A percentile compares a stretch with the other conserved stretches of the same genome.
Conservation (phyloP, 2,329 filamentous ascomycete species). For the Hirsutella rhossiliensis region DNA sequence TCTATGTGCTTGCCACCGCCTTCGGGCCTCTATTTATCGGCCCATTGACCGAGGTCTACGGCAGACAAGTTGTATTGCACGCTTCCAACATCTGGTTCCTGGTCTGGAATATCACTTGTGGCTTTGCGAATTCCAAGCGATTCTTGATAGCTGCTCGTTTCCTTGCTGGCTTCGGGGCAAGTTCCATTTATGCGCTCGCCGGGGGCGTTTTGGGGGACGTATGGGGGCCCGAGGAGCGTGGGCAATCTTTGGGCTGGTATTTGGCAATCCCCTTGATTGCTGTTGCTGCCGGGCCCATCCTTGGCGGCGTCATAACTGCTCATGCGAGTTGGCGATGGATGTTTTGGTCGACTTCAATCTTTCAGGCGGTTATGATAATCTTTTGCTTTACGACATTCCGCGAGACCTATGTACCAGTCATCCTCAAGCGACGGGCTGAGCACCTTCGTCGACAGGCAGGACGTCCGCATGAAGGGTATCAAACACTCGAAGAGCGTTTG, state of each 20-base stretch:
- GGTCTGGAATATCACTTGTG: constrained; percentile 33
- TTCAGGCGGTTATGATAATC: constrained; percentile 23
- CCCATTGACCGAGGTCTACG: constrained; percentile 36
- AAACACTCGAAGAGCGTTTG: constrained; percentile 24
- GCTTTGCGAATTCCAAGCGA: constrained; percentile 25
- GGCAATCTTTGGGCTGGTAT: constrained; percentile 24
- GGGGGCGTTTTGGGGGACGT: constrained; percentile 34
- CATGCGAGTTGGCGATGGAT: constrained; percentile 30
- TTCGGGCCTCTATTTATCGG: constrained; percentile 31
- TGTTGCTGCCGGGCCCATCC: constrained; percentile 23
- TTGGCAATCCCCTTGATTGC: constrained; percentile 27
- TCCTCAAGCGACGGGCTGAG: constrained; percentile 20
- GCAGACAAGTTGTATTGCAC: constrained; percentile 28
- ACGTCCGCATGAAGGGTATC: constrained; percentile 10
- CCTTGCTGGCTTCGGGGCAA: constrained; percentile 34
- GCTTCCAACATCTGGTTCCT: constrained; percentile 36
- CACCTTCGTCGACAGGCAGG: constrained; percentile 19
- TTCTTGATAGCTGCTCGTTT: constrained; percentile 32
- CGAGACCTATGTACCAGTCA: constrained; percentile 25
- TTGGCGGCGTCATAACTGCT: constrained; percentile 26
- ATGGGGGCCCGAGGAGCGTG: constrained; percentile 32
- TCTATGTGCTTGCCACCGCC: constrained; percentile 29
- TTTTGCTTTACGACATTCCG: constrained; percentile 19
- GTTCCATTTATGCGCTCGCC: constrained; percentile 30
- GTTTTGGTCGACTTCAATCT: constrained; percentile 31